Evolutionary conservation across 495 filamentous ascomycete genomes (phyloP), one percentile per base, ranked within the genome.

Genomic region (Daldinia concentrica): DNA sequence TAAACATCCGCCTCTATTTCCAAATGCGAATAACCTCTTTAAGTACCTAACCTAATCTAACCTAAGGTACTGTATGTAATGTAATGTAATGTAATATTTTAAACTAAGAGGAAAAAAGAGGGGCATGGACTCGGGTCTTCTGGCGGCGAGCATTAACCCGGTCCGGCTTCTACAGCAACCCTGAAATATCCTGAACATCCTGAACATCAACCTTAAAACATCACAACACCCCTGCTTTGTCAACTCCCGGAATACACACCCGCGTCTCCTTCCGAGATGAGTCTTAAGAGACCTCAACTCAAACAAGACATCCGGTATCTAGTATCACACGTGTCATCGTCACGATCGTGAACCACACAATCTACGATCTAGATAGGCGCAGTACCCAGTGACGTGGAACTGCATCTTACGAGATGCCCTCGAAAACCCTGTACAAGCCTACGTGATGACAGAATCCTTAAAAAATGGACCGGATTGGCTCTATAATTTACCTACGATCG

Each of bases 141-240:
- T 64, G 63, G 56, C 62, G 62, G 66, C 71, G 71, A 73, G 62
- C 27, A 61, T 61, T 69, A 56, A 58, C 62, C 71, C 58, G 65
- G 30, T 36, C 22, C 56, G 24, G 37, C 57, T 59, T 62, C 61
- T 36, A 61, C 69, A 36, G 48, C 37, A 39, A 41, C 61, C 2
- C 34, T 30, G 11, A 19, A 19, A 26, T 1, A 12, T 19, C 24
- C 29, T 14, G 11, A 34, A 34, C 9, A 32, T 32, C 9, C 8
- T 36, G 11, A 29, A 54, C n/a, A 6, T 54, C 14, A 30, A 29
- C 3, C 11, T 30, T 48, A 22, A 48, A 48, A 30, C n/a, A 30
- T 17, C 14, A n/a, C 51, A 54, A 52, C 22, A 30, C 58, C 64
- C 64, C 64, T 72, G 69, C 41, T 29, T 51, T 41, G 39, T 22